Base-by-base conservation (phyloP, 306 rosid genomes). In the Cicer cuneatum region DNA sequence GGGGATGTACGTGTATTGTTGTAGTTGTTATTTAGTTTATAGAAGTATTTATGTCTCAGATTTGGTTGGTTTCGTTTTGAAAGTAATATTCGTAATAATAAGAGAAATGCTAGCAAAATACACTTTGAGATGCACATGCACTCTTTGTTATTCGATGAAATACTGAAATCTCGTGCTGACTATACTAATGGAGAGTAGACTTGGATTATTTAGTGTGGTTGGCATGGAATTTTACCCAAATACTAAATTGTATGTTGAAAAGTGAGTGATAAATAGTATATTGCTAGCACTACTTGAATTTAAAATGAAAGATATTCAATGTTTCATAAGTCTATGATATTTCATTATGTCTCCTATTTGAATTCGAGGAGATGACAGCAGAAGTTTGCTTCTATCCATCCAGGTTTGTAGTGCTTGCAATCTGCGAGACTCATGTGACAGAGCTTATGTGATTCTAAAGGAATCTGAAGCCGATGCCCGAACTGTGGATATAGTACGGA, bases 361-460 rank as follows among this genome's bases (percentile, higher is more conserved):
- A 58, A 43, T 53, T 83, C 64, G 43, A 19, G 69, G 60, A 63
- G 84, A 52, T 86, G 60, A 77, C 29, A 38, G 43, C 33, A 39
- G 41, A 69, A 66, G 71, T 74, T 83, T 79, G 57, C 63, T 61
- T 66, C 46, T 64, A 40, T 84, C 38, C 88, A 40, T 84, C 38
- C 88, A 94, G 99, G 98, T 86, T 64, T 94, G 99, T 58, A 68
- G 98, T 83, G 76, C 85, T 80, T 94, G 99, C 86, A 85, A 78
- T 53, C 84, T 94, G 56, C 88, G 93, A 72, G 94, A 85, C 66
- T 90, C 99, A 38, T 95, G 99, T 80, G 99, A 92, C 80, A 89
- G 96, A 78, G 95, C 99, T 63, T 95, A 95, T 85, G 90, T 81
- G 47, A 81, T 89, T 84, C 73, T 92, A 48, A 84, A 89, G 74